phyloP scores from a whole-genome alignment of 176 grass and related monocot species.

The Echinochloa phyllopogon region DNA sequence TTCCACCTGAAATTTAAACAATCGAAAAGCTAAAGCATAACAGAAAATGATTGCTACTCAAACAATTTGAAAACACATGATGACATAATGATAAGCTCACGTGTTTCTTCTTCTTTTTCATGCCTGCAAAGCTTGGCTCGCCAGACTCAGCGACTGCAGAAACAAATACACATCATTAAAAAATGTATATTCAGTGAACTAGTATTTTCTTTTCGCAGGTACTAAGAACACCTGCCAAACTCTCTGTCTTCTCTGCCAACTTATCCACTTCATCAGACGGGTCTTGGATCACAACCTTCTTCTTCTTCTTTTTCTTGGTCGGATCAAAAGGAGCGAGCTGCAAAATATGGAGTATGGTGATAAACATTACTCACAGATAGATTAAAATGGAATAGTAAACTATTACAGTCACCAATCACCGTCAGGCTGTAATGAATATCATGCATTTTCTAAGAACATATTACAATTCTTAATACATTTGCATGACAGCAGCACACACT shows the following conservation, averaged over 20 bases:
- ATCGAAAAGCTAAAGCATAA: conserved; percentile 15
- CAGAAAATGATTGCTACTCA: background rate
- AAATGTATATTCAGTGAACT: background rate
- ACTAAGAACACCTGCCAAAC: conserved; percentile 43
- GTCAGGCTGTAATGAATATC: background rate
- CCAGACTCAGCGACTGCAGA: conserved; percentile 59
- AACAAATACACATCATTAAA: conserved; percentile 16
- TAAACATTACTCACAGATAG: background rate
- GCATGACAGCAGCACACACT: background rate
- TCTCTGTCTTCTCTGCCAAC: conserved; percentile 75
- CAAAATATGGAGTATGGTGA: background rate
- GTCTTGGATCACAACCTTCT: conserved; percentile 91
- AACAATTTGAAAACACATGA: conserved; percentile 23
- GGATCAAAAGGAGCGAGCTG: conserved; percentile 93
- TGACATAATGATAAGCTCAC: conserved; percentile 47
- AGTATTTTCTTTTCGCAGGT: background rate
- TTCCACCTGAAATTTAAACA: conserved; percentile 57
- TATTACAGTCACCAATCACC: background rate
- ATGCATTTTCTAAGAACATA: background rate
- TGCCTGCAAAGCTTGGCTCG: conserved; percentile 70
- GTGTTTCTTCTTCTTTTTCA: conserved; percentile 99
- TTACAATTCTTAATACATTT: conserved; percentile 2
- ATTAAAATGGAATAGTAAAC: background rate
- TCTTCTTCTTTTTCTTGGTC: conserved; percentile 99
- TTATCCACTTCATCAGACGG: conserved; percentile 79